Evolutionary conservation across 176 grass and related monocot genomes (phyloP), one percentile per base, ranked within the genome.

Genomic region (Oryza nivara): DNA sequence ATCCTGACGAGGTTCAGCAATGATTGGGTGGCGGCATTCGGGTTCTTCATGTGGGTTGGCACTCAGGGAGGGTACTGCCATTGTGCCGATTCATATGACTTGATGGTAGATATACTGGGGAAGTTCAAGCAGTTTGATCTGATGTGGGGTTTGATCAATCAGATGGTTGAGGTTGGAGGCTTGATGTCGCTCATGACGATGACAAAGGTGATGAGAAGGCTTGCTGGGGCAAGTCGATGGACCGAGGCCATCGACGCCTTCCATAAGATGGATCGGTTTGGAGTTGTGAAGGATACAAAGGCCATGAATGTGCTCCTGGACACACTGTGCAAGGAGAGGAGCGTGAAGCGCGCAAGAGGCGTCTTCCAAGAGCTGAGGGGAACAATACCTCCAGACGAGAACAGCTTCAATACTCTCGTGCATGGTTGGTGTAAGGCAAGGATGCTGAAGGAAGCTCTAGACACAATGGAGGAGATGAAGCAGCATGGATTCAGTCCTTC

Each of bases 131-230:
- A 90, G 77, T 97, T 94, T 72, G 82, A 87, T 86, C 61, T 92
- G 66, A 97, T 97, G 94, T 94, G 76, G 28, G 89, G 92, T 56
- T 82, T 97, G 86, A 86, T 94, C 63, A 78, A 65, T 35, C 67
- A 92, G 83, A 97, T 94, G 94, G 85, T 75, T 16, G 38, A 82
- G 69, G 66, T 74, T 25, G 89, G 89, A 16, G 87, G 88, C 5
- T 80, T 97, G 74, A 82, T 94, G 67, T 88, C 94, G 0, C 72
- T 97, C 40, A 45, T 58, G 30, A 97, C 88, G 6, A 92, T 97
- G 85, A 90, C 89, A 5, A 94, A 94, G 82, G 89, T 86, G 48
- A 92, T 97, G 94, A 97, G 94, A 82, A 93, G 92, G 85, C 88
- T 97, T 38, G 88, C 92, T 10, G 77, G 89, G 30, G 94, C 92